Percentiles rank a stretch among this genome's conserved stretches.
These are phyloP conservation scores for Microbotryum silenes-acaulis DNA, from an alignment of 1,284 basidiomycete genomes.

Conservation along the genomic window DNA sequence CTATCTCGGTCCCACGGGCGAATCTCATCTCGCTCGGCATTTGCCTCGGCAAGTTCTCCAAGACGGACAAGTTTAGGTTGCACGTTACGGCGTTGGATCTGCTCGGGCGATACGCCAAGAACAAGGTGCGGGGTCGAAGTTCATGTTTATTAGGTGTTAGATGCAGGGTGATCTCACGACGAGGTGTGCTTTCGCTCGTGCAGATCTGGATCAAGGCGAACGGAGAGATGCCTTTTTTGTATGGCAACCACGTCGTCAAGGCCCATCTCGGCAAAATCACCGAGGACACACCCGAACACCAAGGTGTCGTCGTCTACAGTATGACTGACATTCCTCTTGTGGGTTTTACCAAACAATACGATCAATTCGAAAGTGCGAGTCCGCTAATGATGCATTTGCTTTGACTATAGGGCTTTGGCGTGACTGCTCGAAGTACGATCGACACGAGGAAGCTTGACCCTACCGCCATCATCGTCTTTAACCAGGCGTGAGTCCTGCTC, in stretches of 20 bases:
- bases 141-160: background rate
- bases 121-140: constrained; percentile 61
- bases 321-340: constrained; percentile 92
- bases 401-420: constrained; percentile 76
- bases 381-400: constrained; percentile 15
- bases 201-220: constrained; percentile 99
- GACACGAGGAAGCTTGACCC: constrained; percentile 97
- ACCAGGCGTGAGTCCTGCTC: constrained; percentile 74
- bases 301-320: constrained; percentile 92
- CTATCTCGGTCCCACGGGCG: constrained; percentile 82
- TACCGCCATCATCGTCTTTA: constrained; percentile 97
- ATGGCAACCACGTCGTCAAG: constrained; percentile 97
- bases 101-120: constrained; percentile 92
- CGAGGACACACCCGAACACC: constrained; percentile 97
- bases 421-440: constrained; percentile 88
- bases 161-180: background rate
- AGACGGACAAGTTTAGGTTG: constrained; percentile 95
- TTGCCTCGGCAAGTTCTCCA: constrained; percentile 96
- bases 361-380: background rate
- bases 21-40: constrained; percentile 91
- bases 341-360: constrained; percentile 34
- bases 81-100: constrained; percentile 91
- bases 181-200: background rate
- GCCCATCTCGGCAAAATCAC: constrained; percentile 98
- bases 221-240: constrained; percentile 98